Evolutionary conservation across 345 rosid genomes (phyloP).

Genomic region (Arabis alpina): DNA sequence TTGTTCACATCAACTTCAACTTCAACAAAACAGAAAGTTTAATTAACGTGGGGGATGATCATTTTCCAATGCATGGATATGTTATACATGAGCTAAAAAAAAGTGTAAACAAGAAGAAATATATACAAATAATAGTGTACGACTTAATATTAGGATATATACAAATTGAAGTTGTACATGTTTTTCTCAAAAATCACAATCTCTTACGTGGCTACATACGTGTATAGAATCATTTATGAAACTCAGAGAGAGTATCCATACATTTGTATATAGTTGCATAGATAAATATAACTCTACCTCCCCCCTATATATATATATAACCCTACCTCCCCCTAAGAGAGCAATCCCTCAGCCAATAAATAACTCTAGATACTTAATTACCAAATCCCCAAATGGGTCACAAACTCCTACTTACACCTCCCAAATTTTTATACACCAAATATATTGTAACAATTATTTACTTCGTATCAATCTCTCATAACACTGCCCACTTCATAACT

Average conservation of each 20-base stretch:
- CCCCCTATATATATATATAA: slow-evolving; percentile 7
- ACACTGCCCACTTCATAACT: slow-evolving; percentile 39
- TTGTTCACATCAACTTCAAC: slow-evolving; percentile 2
- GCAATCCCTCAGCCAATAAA: slow-evolving; percentile 16
- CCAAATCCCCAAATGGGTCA: slow-evolving; percentile 33
- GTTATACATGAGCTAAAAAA: background rate
- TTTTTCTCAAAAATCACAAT: slow-evolving; percentile 30
- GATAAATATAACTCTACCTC: background rate
- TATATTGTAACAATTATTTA: slow-evolving; percentile 27
- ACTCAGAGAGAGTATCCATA: slow-evolving; percentile 9
- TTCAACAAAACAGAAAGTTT: background rate
- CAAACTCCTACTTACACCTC: slow-evolving; percentile 22
- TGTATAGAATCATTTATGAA: slow-evolving; percentile 31
- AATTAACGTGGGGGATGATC: background rate
- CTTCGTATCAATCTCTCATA: slow-evolving; percentile 34
- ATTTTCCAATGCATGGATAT: slow-evolving; percentile 3
- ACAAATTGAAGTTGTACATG: slow-evolving; percentile 21
- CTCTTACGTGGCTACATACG: slow-evolving; percentile 35
- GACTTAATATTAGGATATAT: too few species aligned
- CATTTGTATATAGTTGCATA: slow-evolving; percentile 17
- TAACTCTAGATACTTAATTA: slow-evolving; percentile 1
- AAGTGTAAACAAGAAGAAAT: too few species aligned
- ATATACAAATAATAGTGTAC: too few species aligned
- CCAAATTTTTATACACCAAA: slow-evolving; percentile 13
- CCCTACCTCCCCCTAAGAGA: background rate